Percentiles rank a stretch among this genome's conserved stretches.
Conservation (phyloP, 139 green algal genomes). For the Tetradesmus lagerheimii region DNA sequence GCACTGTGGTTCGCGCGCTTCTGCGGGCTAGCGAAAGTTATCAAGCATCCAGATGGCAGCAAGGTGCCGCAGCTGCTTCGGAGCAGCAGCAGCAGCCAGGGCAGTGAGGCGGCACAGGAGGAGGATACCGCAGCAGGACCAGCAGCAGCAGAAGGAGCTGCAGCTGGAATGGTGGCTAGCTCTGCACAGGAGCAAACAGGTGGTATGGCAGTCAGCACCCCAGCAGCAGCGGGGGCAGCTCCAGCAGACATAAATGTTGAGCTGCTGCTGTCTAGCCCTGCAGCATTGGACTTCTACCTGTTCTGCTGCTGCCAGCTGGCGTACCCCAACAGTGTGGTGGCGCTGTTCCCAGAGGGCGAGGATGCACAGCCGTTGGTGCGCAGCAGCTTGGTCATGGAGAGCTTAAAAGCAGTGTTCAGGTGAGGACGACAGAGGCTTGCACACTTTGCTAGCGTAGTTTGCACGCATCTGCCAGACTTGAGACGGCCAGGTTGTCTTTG, state of each 20-base stretch:
- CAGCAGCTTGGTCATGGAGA: constrained; percentile 29
- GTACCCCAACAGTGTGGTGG: constrained; percentile 24
- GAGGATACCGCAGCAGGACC: neutral
- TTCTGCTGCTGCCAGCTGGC: constrained; percentile 45
- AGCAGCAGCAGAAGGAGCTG: neutral
- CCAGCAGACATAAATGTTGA: constrained; percentile 8
- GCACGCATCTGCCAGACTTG: no score
- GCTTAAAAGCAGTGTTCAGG: constrained; percentile 40
- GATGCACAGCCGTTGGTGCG: constrained; percentile 34
- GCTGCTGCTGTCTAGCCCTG: neutral
- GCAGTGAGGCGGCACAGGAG: neutral
- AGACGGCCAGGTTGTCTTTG: neutral
- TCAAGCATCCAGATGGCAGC: neutral
- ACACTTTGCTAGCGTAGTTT: no score
- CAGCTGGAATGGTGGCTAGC: neutral
- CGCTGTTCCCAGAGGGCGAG: constrained; percentile 37
- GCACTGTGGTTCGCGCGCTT: constrained; percentile 31
- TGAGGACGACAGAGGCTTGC: no score
- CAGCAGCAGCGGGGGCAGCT: neutral
- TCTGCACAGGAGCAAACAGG: no score
- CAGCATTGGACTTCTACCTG: constrained; percentile 40
- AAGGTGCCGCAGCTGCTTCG: neutral
- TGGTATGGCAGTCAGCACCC: neutral
- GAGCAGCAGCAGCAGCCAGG: constrained; percentile 6
- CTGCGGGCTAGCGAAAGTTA: neutral